These are phyloP conservation scores for Capsicum rhomboideum DNA, from an alignment of 257 asterid genomes.

Conservation along the genomic window DNA sequence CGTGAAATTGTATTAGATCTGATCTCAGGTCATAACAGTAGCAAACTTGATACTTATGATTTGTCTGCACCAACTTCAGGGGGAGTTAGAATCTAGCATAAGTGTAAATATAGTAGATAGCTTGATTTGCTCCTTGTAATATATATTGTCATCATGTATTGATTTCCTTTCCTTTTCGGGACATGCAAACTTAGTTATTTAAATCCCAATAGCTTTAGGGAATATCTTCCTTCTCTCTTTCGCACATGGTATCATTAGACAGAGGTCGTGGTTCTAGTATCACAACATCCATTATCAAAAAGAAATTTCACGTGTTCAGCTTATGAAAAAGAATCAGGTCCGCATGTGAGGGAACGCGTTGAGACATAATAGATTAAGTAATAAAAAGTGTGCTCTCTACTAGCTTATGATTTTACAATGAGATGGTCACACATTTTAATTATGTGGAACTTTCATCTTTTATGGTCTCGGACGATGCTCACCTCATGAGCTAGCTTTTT, in stretches of 20 bases:
- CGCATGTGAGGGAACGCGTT: not conserved
- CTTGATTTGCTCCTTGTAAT: not conserved
- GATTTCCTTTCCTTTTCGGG: not conserved
- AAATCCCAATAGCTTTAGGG: not conserved
- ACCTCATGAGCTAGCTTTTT: not conserved
- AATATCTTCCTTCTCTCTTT: not conserved
- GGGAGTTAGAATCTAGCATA: not conserved
- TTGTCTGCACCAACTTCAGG: not conserved
- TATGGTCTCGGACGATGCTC: not conserved
- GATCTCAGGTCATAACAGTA: too few relatives aligned
- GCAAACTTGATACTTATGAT: not conserved
- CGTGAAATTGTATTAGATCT: too few relatives aligned
- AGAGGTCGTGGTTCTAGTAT: not conserved
- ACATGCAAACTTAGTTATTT: not conserved
- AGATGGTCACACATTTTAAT: not conserved
- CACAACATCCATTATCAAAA: not conserved
- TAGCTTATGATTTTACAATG: not conserved
- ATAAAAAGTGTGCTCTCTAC: not conserved
- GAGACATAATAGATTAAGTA: not conserved
- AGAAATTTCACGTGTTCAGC: not conserved
- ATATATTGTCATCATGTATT: too few relatives aligned
- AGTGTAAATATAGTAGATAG: not conserved
- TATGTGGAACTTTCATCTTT: not conserved
- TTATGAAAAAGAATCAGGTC: not conserved
- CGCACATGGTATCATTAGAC: not conserved